Evolutionary conservation across 2,329 filamentous ascomycete species (phyloP).

Genomic region (Colletotrichum navitas): DNA sequence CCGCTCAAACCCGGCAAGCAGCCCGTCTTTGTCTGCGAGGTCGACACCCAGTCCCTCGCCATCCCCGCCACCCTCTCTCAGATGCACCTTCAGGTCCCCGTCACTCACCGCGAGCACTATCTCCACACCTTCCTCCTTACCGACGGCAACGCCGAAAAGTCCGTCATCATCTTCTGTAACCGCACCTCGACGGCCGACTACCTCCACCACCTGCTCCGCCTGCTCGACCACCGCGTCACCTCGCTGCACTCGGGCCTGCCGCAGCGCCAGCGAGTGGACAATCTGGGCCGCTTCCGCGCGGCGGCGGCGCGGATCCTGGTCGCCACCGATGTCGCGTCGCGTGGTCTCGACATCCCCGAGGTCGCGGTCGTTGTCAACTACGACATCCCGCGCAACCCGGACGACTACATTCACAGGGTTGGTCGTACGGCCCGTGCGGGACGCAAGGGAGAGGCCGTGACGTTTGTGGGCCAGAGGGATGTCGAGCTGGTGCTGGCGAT

Average conservation of each 20-base stretch:
- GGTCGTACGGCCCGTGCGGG: slow-evolving; percentile 96
- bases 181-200: slow-evolving; percentile 89
- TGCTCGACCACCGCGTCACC: slow-evolving; percentile 90
- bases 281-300: slow-evolving; percentile 92
- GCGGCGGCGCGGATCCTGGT: slow-evolving; percentile 90
- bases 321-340: slow-evolving; percentile 93
- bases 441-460: slow-evolving; percentile 83
- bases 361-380: slow-evolving; percentile 94
- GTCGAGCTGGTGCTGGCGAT: slow-evolving; percentile 92
- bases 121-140: slow-evolving; percentile 90
- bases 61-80: slow-evolving; percentile 86
- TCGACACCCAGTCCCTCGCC: slow-evolving; percentile 80
- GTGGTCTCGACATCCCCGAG: slow-evolving; percentile 95
- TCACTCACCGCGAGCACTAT: slow-evolving; percentile 95
- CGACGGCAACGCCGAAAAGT: slow-evolving; percentile 78
- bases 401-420: slow-evolving; percentile 97
- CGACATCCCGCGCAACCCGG: slow-evolving; percentile 93
- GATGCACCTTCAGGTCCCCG: slow-evolving; percentile 87
- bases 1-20: slow-evolving; percentile 76
- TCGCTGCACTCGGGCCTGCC: slow-evolving; percentile 89
- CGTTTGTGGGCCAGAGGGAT: slow-evolving; percentile 92
- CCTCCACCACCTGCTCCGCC: slow-evolving; percentile 86
- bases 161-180: slow-evolving; percentile 95
- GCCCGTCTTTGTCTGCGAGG: slow-evolving; percentile 89
- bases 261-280: slow-evolving; percentile 86